These are phyloP conservation scores for Uromyces viciae-fabae DNA, from an alignment of 1,284 basidiomycete genomes.

Conservation along the genomic window DNA sequence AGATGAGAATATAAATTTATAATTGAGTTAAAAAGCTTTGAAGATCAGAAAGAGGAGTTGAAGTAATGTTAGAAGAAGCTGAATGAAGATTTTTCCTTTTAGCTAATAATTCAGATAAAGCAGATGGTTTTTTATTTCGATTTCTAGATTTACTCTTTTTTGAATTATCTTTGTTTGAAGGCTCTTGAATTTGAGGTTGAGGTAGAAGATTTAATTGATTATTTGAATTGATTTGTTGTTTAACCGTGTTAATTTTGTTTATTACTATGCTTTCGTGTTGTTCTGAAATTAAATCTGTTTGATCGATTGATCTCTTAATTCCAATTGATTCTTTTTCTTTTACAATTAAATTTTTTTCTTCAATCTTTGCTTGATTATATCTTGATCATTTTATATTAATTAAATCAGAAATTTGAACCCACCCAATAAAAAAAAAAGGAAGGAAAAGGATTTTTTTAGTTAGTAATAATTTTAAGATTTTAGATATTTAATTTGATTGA, in stretches of 20 bases:
- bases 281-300: background rate
- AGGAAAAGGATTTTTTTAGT: too few relatives aligned
- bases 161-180: background rate
- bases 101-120: background rate
- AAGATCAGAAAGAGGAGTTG: too few relatives aligned
- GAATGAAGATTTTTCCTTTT: background rate
- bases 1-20: too few relatives aligned
- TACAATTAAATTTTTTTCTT: too few relatives aligned
- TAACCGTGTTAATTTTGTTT: too few relatives aligned
- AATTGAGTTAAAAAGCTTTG: slow-evolving; percentile 10
- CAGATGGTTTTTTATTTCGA: background rate
- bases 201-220: too few relatives aligned
- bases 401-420: background rate
- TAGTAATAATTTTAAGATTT: background rate
- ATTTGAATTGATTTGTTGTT: too few relatives aligned
- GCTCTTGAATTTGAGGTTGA: background rate
- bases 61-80: background rate
- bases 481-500: background rate
- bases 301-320: too few relatives aligned
- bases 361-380: background rate
- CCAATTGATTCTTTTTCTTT: too few relatives aligned
- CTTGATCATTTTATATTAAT: background rate
- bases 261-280: background rate
- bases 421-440: background rate
- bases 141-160: background rate